A percentile compares a stretch with the other conserved stretches of the same genome.
Conservation (phyloP, 1,284 basidiomycete genomes). For the Austroboletus novae-zelandiae region DNA sequence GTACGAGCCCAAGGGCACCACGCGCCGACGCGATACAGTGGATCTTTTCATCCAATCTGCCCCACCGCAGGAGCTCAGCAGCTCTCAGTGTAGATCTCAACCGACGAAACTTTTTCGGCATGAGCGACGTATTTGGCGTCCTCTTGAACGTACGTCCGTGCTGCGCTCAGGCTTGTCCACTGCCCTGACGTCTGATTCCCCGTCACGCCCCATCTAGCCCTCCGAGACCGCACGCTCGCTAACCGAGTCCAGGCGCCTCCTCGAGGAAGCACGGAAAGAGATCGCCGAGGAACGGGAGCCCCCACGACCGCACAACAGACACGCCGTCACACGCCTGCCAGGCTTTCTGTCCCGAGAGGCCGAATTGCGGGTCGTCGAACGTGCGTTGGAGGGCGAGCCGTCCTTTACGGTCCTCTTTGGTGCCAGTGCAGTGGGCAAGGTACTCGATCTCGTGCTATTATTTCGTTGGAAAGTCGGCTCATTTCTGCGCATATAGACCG, state of each 20-base stretch:
- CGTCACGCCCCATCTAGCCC: constrained; percentile 45
- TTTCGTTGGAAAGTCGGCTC: constrained; percentile 2
- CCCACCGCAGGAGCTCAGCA: constrained; percentile 54
- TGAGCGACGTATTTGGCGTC: constrained; percentile 74
- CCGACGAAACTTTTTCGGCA: constrained; percentile 72
- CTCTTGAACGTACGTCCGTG: constrained; percentile 61
- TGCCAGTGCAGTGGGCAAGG: constrained; percentile 80
- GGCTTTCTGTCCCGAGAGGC: constrained; percentile 67
- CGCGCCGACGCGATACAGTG: constrained; percentile 48
- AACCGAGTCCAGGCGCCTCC: constrained; percentile 67
- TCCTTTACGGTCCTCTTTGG: constrained; percentile 80
- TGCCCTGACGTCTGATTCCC: constrained; percentile 6
- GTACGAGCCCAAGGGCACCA: constrained; percentile 29
- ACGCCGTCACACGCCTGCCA: constrained; percentile 74
- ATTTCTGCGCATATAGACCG: constrained; percentile 47
- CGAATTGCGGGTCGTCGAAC: constrained; percentile 63
- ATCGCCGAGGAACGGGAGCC: constrained; percentile 64
- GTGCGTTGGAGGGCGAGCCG: constrained; percentile 65
- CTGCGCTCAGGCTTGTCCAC: background rate
- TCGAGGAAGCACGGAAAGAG: constrained; percentile 74
- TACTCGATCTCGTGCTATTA: constrained; percentile 17
- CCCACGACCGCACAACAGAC: constrained; percentile 66
- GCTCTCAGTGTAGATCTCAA: constrained; percentile 56
- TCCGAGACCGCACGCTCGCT: constrained; percentile 74
- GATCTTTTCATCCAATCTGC: constrained; percentile 71